phyloP scores from a whole-genome alignment of 306 rosid genomes.

The Sphenostylis stenocarpa region DNA sequence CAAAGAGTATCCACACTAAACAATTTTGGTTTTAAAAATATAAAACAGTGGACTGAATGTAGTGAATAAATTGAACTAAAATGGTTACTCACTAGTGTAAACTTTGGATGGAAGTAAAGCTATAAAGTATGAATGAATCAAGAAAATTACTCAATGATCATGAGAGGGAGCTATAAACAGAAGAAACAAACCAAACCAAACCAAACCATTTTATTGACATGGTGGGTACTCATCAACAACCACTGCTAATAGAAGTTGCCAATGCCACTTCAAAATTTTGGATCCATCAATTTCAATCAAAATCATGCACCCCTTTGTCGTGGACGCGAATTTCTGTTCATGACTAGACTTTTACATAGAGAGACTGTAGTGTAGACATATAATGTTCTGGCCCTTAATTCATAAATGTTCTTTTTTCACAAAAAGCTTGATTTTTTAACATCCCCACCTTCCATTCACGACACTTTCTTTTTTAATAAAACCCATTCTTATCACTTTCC shows the following conservation, averaged over 20 bases:
- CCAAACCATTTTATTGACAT: neutral
- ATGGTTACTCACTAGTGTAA: neutral
- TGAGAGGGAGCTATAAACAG: neutral
- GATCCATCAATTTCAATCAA: neutral
- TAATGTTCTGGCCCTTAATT: slow-evolving; percentile 32
- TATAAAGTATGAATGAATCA: no score
- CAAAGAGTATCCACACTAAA: no score
- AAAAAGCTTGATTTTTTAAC: slow-evolving; percentile 36
- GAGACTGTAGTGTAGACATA: neutral
- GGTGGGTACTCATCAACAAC: neutral
- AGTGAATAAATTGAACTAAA: no score
- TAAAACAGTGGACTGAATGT: no score
- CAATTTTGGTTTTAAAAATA: no score
- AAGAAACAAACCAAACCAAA: slow-evolving; percentile 24
- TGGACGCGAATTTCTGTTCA: slow-evolving; percentile 17
- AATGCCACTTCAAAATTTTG: neutral
- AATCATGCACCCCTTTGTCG: slow-evolving; percentile 27
- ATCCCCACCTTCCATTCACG: slow-evolving; percentile 44
- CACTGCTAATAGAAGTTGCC: neutral
- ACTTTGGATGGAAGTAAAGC: neutral
- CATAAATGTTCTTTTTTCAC: slow-evolving; percentile 18
- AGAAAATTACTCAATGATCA: neutral
- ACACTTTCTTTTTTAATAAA: slow-evolving; percentile 13
- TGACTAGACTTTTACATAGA: slow-evolving; percentile 5
- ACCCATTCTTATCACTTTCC: slow-evolving; percentile 23